These are phyloP conservation scores for Naganishia randhawae DNA, from an alignment of 768 basidiomycete species.

Conservation along the genomic window DNA sequence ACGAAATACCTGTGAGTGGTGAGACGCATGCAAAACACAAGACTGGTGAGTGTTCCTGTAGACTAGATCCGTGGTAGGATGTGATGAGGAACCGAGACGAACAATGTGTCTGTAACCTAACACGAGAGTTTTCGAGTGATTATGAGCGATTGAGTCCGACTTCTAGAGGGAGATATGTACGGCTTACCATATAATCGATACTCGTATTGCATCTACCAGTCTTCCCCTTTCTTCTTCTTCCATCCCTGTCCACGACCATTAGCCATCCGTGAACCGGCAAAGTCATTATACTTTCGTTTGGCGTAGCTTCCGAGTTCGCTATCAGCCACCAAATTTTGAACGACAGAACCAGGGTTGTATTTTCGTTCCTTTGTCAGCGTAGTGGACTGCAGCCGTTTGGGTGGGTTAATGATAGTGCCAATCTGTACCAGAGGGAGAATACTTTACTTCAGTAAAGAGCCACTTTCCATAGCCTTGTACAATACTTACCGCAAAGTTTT, in stretches of 20 bases:
- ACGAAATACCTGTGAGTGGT: not conserved
- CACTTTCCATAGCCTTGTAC: conserved; percentile 33
- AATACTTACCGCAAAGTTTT: conserved; percentile 46
- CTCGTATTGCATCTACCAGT: conserved; percentile 34
- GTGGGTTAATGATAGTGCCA: conserved; percentile 44
- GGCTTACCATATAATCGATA: not conserved
- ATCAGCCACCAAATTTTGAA: conserved; percentile 40
- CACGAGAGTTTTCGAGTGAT: not conserved
- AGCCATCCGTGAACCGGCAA: conserved; percentile 45
- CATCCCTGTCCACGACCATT: conserved; percentile 49
- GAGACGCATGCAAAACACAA: not conserved
- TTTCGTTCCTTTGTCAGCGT: conserved; percentile 38
- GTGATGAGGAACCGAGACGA: not conserved
- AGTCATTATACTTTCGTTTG: conserved; percentile 49
- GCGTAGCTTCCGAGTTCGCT: conserved; percentile 41
- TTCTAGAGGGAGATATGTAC: not conserved
- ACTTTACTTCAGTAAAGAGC: not conserved
- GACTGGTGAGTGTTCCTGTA: not conserved
- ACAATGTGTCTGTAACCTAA: not conserved
- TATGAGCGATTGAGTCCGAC: not conserved
- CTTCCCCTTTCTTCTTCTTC: conserved; percentile 43
- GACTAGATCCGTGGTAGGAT: not conserved
- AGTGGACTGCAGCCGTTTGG: conserved; percentile 42
- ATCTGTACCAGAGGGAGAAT: conserved; percentile 33
- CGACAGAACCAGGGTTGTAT: conserved; percentile 46